Base-by-base conservation (phyloP, 164 flowering plant species). In the Annona cherimola region DNA sequence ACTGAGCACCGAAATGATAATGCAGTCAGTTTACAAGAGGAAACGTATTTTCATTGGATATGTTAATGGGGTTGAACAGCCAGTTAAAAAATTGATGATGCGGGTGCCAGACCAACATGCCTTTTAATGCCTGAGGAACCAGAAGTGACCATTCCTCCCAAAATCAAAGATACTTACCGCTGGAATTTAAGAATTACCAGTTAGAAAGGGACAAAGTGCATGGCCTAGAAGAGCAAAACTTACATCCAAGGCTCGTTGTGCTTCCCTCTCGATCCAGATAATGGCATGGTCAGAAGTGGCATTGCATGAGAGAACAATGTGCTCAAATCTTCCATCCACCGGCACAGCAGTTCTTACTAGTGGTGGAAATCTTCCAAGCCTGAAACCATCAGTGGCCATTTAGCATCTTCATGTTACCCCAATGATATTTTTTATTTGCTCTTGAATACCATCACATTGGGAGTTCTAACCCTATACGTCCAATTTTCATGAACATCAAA, bases 301-400 rank as follows among this genome's bases (percentile, higher is more conserved):
- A 85, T 86, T 88, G 83, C 92, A 89, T 43, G 94, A 89, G 39
- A 89, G 85, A 68, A 86, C 85, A 44, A 89, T 77, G 71, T 84
- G 88, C 75, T 88, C 94, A 68, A 90, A 88, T 73, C 94, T 83
- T n/a, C 94, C 90, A 78, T 88, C 89, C 42, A 90, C 92, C 39
- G 94, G 92, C 20, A 87, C 86, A 19, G 94, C 90, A 8, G 92
- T 90, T 76, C 83, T 84, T 71, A 88, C 92, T 46, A 82, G 82
- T 42, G 94, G 94, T 5, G 88, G 83, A 70, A 79, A 78, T 81
- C 82, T 87, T 68, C 86, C 85, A 39, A 77, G 67, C 71, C 99
- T 96, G 87, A 75, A 78, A 71, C n/a, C 61, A 73, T 9, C n/a
- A 55, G 55, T 42, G 4, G 9, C 3, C 20, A 11, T 68, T 50